Evolutionary conservation across 2,329 filamentous ascomycete genomes (phyloP).

Genomic region (Cercospora brassicicola): DNA sequence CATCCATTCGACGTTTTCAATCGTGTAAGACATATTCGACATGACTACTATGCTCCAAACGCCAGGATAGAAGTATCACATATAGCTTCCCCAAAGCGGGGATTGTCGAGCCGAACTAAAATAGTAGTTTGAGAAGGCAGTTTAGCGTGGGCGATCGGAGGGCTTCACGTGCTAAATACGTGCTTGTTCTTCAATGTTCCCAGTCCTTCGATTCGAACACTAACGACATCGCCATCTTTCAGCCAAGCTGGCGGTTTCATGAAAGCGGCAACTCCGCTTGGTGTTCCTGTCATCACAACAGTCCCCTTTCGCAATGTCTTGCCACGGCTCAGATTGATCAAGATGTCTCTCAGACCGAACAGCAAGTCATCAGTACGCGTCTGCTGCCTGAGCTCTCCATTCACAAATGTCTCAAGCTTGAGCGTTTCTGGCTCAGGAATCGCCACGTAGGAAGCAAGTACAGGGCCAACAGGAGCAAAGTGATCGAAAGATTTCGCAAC

Average conservation of each 20-base stretch:
- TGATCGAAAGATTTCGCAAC: constrained; percentile 58
- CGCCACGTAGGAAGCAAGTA: constrained; percentile 46
- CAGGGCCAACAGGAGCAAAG: constrained; percentile 46
- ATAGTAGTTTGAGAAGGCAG: not conserved
- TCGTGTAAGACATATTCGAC: not conserved
- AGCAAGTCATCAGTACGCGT: constrained; percentile 45
- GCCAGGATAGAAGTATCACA: not conserved
- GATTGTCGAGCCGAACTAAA: not conserved
- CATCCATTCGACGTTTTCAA: not conserved
- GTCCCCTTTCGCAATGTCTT: constrained; percentile 40
- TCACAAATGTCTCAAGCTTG: constrained; percentile 50
- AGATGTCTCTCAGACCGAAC: constrained; percentile 44
- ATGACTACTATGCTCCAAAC: not conserved
- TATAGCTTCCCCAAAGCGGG: not conserved
- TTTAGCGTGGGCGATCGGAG: not conserved
- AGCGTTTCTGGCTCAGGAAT: constrained; percentile 44
- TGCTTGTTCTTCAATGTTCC: not conserved
- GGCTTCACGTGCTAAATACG: not conserved
- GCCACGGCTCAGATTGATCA: constrained; percentile 37
- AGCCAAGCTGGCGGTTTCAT: not conserved
- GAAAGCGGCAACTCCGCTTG: not conserved
- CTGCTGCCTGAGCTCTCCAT: constrained; percentile 51
- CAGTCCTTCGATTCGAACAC: not conserved
- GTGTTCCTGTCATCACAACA: not conserved
- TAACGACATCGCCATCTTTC: not conserved